Evolutionary conservation across 305 asterid genomes (phyloP), one percentile per base, ranked within the genome.

Genomic region (Euphrasia arctica): DNA sequence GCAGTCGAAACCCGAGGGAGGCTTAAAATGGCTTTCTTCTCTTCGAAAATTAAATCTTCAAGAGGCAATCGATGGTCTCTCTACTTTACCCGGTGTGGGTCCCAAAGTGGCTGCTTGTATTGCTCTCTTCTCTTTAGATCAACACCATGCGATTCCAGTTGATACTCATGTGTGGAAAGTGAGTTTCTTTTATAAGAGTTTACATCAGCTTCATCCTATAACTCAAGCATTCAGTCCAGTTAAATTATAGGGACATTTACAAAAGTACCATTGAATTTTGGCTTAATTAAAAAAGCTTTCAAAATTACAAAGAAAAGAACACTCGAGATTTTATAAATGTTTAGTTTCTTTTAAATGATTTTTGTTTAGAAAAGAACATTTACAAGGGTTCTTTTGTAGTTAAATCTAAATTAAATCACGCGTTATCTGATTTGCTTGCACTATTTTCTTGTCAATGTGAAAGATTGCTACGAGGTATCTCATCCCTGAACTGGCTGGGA

Each of bases 141-240:
- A 93, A 70, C 99, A 93, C 74, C 96, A 88, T 54, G 94, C 97
- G 51, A 83, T 93, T 74, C 99, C 99, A 6, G 97, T 93, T 18
- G 99, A 93, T 76, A 93, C 96, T 48, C 99, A 93, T 58, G 99
- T 90, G 54, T 93, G 99, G 99, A 64, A 88, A 96, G 98, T 92
- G 67, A 68, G 77, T 67, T 41, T 39, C 9, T 39, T 8, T 34
- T 5, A 34, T 18, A 18, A 34, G 11, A 39, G 43, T 39, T 39
- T 39, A 39, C 43, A 39, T 39, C 43, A 39, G 43, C 43, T 7
- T 39, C 0, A 39, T 39, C 11, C 43, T 39, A 39, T 8, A 39
- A 39, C 43, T 39, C 43, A 39, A 8, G 43, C 43, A 39, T 39
- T 39, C 11, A 39, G 1, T 39, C 43, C 43, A 7, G 43, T 39